Percentiles rank a stretch among this genome's conserved stretches.
phyloP scores from a whole-genome alignment of 305 asterid species.

The Andrographis paniculata region DNA sequence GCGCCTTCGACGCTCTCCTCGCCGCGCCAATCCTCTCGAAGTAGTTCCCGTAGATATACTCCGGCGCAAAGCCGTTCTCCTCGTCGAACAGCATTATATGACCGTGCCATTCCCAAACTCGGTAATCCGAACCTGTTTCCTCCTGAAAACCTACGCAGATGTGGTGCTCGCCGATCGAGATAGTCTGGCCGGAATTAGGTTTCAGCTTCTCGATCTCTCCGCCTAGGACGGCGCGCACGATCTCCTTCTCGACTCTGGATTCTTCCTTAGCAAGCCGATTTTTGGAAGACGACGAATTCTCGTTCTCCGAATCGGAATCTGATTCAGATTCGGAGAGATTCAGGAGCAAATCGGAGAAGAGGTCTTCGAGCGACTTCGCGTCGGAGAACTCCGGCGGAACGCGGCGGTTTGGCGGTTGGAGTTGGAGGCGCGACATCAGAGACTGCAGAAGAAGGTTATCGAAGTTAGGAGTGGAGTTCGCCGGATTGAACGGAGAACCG shows the following conservation, averaged over 20 bases:
- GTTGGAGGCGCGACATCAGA: constrained; percentile 76
- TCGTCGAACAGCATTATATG: constrained; percentile 89
- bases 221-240: constrained; percentile 51
- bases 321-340: constrained; percentile 57
- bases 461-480: constrained; percentile 65
- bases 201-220: constrained; percentile 60
- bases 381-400: constrained; percentile 36
- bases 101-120: constrained; percentile 99
- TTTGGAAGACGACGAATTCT: constrained; percentile 36
- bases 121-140: constrained; percentile 67
- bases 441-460: constrained; percentile 80
- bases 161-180: constrained; percentile 81
- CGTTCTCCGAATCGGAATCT: constrained; percentile 36
- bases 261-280: constrained; percentile 74
- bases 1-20: constrained; percentile 22
- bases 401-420: constrained; percentile 30
- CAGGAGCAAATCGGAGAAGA: constrained; percentile 51
- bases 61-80: constrained; percentile 81
- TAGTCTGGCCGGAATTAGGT: constrained; percentile 91
- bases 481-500: constrained; percentile 13
- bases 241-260: constrained; percentile 71
- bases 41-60: constrained; percentile 89
- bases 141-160: constrained; percentile 87
- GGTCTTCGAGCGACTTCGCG: constrained; percentile 65
- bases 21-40: constrained; percentile 52